phyloP scores from a whole-genome alignment of 306 rosid species.

The Quercus parvula region DNA sequence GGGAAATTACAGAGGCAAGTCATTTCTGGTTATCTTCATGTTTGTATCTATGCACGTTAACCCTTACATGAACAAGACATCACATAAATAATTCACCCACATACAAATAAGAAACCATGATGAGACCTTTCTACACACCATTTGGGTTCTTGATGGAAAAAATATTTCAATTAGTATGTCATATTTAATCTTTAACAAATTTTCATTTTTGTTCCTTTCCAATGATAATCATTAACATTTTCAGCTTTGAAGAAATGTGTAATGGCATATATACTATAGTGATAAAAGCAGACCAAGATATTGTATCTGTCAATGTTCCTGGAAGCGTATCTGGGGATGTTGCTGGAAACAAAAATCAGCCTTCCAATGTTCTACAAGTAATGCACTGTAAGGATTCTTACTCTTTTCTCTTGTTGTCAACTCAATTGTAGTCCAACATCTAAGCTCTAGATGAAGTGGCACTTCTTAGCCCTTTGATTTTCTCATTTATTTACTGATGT shows the following conservation, averaged over 20 bases:
- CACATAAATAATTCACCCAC: too few species aligned
- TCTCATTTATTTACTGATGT: not conserved
- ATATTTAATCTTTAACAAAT: too few species aligned
- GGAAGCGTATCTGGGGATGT: constrained; percentile 65
- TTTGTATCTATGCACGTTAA: not conserved
- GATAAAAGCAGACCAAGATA: constrained; percentile 48
- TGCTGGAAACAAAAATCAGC: constrained; percentile 80
- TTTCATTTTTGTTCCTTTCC: too few species aligned
- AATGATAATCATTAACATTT: constrained; percentile 19
- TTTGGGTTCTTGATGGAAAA: too few species aligned
- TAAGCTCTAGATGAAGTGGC: not conserved
- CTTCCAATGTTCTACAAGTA: constrained; percentile 85
- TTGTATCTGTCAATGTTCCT: constrained; percentile 59
- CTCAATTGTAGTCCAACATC: not conserved
- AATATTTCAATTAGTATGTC: too few species aligned
- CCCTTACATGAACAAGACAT: not conserved
- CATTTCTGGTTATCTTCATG: not conserved
- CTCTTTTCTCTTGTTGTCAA: not conserved
- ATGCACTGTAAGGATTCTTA: constrained; percentile 65
- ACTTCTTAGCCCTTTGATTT: not conserved
- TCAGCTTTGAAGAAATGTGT: constrained; percentile 54
- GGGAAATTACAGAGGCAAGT: constrained; percentile 69
- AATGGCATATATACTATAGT: constrained; percentile 47
- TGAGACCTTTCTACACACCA: too few species aligned
- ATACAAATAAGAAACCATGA: too few species aligned